Percentiles rank a stretch among this genome's conserved stretches.
phyloP scores from a whole-genome alignment of 176 grass and related monocot genomes.

The Avena atlantica region DNA sequence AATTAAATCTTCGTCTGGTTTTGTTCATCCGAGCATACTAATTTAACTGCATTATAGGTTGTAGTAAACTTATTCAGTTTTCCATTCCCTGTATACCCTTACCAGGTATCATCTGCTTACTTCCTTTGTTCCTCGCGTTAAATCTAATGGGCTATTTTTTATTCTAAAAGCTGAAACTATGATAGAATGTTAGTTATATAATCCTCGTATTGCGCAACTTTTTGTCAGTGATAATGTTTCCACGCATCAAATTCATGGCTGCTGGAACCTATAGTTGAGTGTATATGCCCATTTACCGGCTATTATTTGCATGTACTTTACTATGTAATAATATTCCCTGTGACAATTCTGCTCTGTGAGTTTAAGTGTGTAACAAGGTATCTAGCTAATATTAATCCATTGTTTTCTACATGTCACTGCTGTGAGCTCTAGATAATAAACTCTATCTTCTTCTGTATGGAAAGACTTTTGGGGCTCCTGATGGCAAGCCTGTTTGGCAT shows the following conservation, averaged over 20 bases:
- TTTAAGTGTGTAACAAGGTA: background rate
- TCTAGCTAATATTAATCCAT: slow-evolving; percentile 11
- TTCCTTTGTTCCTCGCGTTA: background rate
- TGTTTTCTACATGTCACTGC: slow-evolving; percentile 67
- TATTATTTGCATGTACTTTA: slow-evolving; percentile 18
- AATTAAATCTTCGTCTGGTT: background rate
- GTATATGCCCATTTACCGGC: background rate
- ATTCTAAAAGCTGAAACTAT: background rate
- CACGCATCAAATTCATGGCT: background rate
- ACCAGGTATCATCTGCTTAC: background rate
- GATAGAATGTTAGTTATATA: background rate
- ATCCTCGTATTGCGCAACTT: background rate
- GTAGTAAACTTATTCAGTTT: background rate
- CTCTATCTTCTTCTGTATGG: slow-evolving; percentile 95
- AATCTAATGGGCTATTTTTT: background rate
- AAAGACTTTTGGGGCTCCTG: slow-evolving; percentile 62
- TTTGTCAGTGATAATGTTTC: background rate
- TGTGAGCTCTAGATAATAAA: slow-evolving; percentile 85
- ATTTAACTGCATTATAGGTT: background rate
- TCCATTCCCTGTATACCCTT: background rate
- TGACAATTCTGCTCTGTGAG: slow-evolving; percentile 1
- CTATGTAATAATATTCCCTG: background rate
- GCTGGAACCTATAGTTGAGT: background rate
- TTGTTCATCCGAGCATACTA: background rate
- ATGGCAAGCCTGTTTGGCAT: slow-evolving; percentile 78